Evolutionary conservation across 2,329 filamentous ascomycete genomes (phyloP), one percentile per base, ranked within the genome.

Genomic region (Neofusicoccum umdonicola): DNA sequence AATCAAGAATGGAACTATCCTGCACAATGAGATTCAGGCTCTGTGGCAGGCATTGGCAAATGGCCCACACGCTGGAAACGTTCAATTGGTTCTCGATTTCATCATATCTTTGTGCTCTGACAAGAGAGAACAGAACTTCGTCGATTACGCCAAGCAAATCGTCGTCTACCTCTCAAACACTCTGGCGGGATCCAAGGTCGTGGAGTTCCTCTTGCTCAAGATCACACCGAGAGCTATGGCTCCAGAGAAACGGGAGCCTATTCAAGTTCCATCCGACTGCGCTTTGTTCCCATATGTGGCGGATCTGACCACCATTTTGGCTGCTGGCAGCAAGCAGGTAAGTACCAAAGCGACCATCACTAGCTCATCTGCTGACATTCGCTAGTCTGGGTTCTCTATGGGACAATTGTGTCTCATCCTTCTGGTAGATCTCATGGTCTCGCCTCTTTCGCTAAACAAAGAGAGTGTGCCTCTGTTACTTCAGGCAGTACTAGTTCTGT

Each of bases 161-260:
- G 93, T 98, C 15, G 96, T 99, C 0, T 98, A 97, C 75, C 78
- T 99, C 4, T 96, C 95, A 0, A 95, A 92, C 68, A 97, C 85
- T 72, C 90, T 78, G 74, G 88, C 93, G 1, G 93, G 93, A 0
- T 89, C 91, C 54, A 96, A 96, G 72, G 93, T 99, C 3, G 89
- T 99, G 11, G 95, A 99, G 68, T 97, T 97, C 70, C 83, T 99
- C 63, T 81, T 98, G 34, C 84, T 96, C 78, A 93, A 97, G 69
- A 93, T 99, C 67, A 91, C 88, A 0, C 94, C 96, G 0, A 96
- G 95, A 76, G 91, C 93, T n/a, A 98, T 99, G 94, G 93, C 97
- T 9, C 92, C 84, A 87, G 56, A 67, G 31, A 67, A 68, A 57
- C 45, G 58, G 2, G 58, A 67, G 39, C 72, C 72, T 12, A 44